Percentiles rank a stretch among this genome's conserved stretches.
Conservation (phyloP, 768 basidiomycete species). For the Lactifluus volemus region DNA sequence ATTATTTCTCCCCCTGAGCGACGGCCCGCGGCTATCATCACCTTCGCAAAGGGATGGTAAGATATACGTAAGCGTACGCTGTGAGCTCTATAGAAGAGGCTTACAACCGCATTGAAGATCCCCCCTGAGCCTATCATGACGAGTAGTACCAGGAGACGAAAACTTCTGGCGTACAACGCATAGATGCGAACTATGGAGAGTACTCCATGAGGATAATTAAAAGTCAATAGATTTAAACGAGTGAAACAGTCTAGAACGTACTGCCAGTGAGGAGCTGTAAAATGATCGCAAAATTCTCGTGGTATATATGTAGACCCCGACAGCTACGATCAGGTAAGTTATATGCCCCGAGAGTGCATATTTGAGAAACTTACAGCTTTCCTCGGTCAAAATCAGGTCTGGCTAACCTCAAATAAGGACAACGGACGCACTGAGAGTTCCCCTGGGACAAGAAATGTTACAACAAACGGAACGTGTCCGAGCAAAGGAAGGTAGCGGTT, state of each 20-base stretch:
- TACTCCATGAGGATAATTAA: background rate
- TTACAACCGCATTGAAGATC: background rate
- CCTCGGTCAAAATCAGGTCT: background rate
- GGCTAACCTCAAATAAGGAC: background rate
- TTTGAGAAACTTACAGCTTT: conserved; percentile 1
- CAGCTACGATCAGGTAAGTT: background rate
- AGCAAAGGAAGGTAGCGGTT: conserved; percentile 42
- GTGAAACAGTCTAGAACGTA: background rate
- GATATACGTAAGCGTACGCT: background rate
- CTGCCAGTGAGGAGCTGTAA: background rate
- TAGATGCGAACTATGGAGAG: conserved; percentile 3
- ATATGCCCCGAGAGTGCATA: background rate
- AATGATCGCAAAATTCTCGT: background rate
- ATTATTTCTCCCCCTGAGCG: background rate
- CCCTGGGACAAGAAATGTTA: conserved; percentile 16
- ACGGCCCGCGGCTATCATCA: background rate
- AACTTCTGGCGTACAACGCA: conserved; percentile 3
- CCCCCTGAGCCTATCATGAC: background rate
- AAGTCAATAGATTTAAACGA: background rate
- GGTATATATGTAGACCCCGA: background rate
- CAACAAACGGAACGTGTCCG: conserved; percentile 24
- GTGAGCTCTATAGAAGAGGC: background rate
- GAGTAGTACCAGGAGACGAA: background rate
- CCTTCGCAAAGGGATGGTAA: background rate
- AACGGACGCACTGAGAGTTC: background rate